Evolutionary conservation across 148 eudicot species (phyloP), one percentile per base, ranked within the genome.

Genomic region (Euryodendron excelsum): DNA sequence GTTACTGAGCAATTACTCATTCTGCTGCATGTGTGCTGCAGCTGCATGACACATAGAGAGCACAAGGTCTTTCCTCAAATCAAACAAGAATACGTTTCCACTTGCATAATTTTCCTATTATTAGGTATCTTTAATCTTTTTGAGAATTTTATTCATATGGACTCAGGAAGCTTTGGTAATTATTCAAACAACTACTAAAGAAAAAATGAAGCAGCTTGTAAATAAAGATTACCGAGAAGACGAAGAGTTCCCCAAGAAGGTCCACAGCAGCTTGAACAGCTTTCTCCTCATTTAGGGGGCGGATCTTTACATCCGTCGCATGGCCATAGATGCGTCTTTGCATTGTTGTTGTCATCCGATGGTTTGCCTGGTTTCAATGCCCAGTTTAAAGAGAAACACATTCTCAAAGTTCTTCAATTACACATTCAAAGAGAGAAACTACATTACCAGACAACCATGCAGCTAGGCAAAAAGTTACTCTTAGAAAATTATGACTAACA

Each of bases 211-310:
- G 68, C 31, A 68, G 53, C 41, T 75, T 50, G 52, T 30, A 55
- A 37, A 79, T 62, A 77, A 36, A 77, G 45, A 23, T 77, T 93
- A 95, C 99, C 94, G 90, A 73, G 83, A 95, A 95, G 79, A 95
- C 84, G 61, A 95, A 95, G 69, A 93, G n/a, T 81, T 95, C 99
- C 36, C 97, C 97, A 61, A 95, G 50, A 70, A 95, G 94, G 75
- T 93, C 97, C 10, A 87, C 91, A 34, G 99, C 97, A 47, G 89
- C 94, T 86, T 93, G 97, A 82, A 95, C 91, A 80, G 98, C 98
- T 85, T 84, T 95, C 83, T 90, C 97, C 85, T 95, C 97, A 78
- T 95, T 89, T 75, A 95, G 75, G 69, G 99, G 99, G 53, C 96
- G 91, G 77, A 95, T 95, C 82, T 82, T 96, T 75, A 93, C 97